Evolutionary conservation across 2,329 filamentous ascomycete species (phyloP).

Genomic region (Aureobasidium sp.): DNA sequence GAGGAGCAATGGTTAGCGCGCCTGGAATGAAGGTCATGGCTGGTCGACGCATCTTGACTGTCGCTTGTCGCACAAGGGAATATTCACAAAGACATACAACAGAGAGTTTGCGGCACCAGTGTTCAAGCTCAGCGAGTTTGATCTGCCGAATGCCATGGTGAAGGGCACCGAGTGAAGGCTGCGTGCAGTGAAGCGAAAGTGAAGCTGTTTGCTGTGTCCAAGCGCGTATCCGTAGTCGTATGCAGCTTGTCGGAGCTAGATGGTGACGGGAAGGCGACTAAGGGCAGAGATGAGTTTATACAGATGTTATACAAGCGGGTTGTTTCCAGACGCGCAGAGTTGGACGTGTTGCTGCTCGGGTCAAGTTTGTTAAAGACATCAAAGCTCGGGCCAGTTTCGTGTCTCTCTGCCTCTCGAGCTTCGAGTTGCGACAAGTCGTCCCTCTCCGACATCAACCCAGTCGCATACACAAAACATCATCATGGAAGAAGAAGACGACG

Average conservation of each 20-base stretch:
- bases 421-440: background rate
- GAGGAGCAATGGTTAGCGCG: constrained; percentile 5
- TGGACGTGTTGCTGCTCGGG: background rate
- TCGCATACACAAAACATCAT: background rate
- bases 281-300: background rate
- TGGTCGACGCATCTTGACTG: background rate
- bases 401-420: background rate
- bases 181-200: background rate
- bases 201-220: background rate
- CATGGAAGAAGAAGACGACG: constrained; percentile 47
- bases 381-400: background rate
- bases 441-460: background rate
- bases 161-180: background rate
- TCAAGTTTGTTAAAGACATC: background rate
- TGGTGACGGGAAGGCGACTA: background rate
- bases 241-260: background rate
- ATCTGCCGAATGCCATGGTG: constrained; percentile 37
- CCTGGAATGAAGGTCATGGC: constrained; percentile 5
- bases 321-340: background rate
- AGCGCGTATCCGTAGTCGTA: background rate
- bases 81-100: constrained; percentile 23
- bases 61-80: background rate
- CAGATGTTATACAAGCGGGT: background rate
- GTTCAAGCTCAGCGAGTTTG: constrained; percentile 47
- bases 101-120: constrained; percentile 38